A percentile compares a stretch with the other conserved stretches of the same genome.
phyloP scores from a whole-genome alignment of 1,139 yeast species.

The Saccharomyces pastorianus region DNA sequence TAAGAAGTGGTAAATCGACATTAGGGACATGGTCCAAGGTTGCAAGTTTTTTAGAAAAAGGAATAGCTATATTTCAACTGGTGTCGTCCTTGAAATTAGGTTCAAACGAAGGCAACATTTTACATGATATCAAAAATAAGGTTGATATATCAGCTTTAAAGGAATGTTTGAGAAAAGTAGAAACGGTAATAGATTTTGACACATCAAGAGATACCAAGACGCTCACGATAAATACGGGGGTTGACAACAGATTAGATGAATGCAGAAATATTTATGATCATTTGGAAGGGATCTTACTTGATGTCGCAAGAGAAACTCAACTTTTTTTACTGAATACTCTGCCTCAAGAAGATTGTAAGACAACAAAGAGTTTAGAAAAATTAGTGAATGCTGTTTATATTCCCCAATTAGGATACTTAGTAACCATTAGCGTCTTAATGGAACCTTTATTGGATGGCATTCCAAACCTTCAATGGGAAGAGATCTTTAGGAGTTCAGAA shows the following conservation, averaged over 20 bases:
- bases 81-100: slow-evolving; percentile 6
- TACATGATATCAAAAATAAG: slow-evolving; percentile 6
- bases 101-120: slow-evolving; percentile 2
- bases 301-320: slow-evolving; percentile 22
- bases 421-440: slow-evolving; percentile 21
- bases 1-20: slow-evolving; percentile 29
- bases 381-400: slow-evolving; percentile 36
- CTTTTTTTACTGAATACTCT: slow-evolving; percentile 2
- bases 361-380: slow-evolving; percentile 8
- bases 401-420: slow-evolving; percentile 40
- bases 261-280: slow-evolving; percentile 31
- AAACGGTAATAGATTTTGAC: slow-evolving; percentile 33
- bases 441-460: slow-evolving; percentile 10
- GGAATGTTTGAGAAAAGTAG: slow-evolving; percentile 12
- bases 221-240: slow-evolving; percentile 29
- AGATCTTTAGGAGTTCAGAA: slow-evolving; percentile 35
- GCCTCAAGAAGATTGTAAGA: slow-evolving; percentile 7
- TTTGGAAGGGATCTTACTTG: slow-evolving; percentile 32
- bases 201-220: slow-evolving; percentile 31
- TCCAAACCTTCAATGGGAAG: slow-evolving; percentile 29
- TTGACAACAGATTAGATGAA: slow-evolving; percentile 32
- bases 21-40: slow-evolving; percentile 27
- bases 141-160: slow-evolving; percentile 9
- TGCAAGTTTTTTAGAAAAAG: slow-evolving; percentile 10
- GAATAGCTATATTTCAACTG: slow-evolving; percentile 7